These are phyloP conservation scores for Leccinum cinnamomeum DNA, from an alignment of 1,284 basidiomycete species.

Conservation along the genomic window DNA sequence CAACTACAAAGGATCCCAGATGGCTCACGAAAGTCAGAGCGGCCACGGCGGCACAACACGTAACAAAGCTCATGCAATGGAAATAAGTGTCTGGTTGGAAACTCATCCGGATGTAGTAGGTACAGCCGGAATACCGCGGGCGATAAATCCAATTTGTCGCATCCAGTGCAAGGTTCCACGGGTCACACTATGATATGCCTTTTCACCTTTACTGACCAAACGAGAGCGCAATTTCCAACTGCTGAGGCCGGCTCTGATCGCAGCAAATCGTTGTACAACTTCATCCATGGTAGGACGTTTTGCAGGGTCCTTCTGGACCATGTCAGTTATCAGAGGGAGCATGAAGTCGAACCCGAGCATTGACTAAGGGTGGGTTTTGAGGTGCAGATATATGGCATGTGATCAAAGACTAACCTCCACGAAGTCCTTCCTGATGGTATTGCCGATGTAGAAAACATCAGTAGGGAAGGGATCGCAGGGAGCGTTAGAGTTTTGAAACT, in stretches of 20 bases:
- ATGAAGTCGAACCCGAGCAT: conserved; percentile 20
- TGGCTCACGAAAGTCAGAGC: not conserved
- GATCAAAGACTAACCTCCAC: not conserved
- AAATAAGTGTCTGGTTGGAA: too few species aligned
- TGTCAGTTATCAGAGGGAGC: conserved; percentile 17
- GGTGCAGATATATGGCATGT: not conserved
- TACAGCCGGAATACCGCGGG: too few species aligned
- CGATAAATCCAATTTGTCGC: too few species aligned
- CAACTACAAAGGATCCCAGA: not conserved
- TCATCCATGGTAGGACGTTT: conserved; percentile 25
- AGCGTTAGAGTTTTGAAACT: too few species aligned
- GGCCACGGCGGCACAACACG: too few species aligned
- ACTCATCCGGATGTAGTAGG: too few species aligned
- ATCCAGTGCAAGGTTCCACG: too few species aligned
- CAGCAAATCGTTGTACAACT: conserved; percentile 14
- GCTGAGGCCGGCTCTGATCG: conserved; percentile 2
- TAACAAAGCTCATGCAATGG: too few species aligned
- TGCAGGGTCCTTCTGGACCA: conserved; percentile 20
- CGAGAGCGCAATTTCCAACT: conserved; percentile 24
- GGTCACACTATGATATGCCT: not conserved
- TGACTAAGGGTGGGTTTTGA: not conserved
- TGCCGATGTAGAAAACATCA: too few species aligned
- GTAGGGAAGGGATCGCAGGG: too few species aligned
- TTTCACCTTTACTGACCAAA: not conserved
- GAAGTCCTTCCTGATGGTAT: too few species aligned